Conservation (phyloP, 148 eudicot species). For the Arbutus unedo region DNA sequence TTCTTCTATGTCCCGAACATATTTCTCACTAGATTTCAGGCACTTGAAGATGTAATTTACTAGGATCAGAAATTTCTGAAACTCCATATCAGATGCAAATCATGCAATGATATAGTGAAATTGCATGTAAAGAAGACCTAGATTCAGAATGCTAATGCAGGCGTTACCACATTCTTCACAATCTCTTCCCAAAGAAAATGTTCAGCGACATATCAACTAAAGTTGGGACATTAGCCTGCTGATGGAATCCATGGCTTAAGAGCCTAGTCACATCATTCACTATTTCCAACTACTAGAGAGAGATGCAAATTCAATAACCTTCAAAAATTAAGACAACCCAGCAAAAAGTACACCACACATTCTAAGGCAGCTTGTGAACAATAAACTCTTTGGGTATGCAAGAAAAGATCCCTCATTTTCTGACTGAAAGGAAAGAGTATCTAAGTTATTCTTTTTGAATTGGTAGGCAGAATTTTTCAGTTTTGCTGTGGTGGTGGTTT, state of each 20-base stretch:
- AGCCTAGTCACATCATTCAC: not conserved
- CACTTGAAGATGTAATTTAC: not conserved
- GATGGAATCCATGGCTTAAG: not conserved
- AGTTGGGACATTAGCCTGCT: not conserved
- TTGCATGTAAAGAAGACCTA: not conserved
- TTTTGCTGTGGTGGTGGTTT: not conserved
- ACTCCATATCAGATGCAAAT: not conserved
- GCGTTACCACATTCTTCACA: not conserved
- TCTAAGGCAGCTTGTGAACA: not conserved
- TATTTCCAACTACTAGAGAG: not conserved
- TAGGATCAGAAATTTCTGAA: not conserved
- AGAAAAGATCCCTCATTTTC: not conserved
- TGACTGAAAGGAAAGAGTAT: not conserved
- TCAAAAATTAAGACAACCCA: slow-evolving; percentile 1
- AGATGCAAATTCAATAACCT: not conserved
- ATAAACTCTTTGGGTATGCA: not conserved
- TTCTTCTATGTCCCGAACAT: not conserved
- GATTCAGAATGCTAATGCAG: not conserved
- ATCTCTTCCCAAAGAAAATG: not conserved
- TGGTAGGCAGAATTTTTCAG: not conserved
- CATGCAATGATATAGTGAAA: not conserved
- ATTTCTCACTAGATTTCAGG: not conserved
- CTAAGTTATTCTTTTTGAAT: not conserved
- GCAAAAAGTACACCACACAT: not conserved
- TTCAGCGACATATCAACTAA: not conserved